A percentile compares a stretch with the other conserved stretches of the same genome.
These are phyloP conservation scores for Candida stauntonica DNA, from an alignment of 805 yeast genomes.

Conservation along the genomic window DNA sequence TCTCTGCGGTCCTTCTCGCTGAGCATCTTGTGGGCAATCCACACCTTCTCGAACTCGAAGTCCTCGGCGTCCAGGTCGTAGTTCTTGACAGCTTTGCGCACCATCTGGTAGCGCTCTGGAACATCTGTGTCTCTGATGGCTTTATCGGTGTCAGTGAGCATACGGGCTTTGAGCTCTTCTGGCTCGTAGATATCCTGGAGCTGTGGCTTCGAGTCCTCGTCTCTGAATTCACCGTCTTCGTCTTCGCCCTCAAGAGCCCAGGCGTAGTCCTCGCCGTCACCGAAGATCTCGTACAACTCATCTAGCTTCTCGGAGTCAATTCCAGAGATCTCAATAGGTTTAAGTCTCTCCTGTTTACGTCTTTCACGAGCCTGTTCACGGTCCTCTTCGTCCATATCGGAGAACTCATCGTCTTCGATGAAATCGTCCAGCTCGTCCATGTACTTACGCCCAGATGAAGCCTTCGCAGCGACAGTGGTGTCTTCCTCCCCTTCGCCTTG, in stretches of 20 bases:
- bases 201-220: slow-evolving; percentile 42
- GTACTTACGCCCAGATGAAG: slow-evolving; percentile 31
- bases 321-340: slow-evolving; percentile 54
- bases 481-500: slow-evolving; percentile 12
- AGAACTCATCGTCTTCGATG: slow-evolving; percentile 95
- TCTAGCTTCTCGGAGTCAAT: slow-evolving; percentile 87
- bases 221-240: slow-evolving; percentile 39
- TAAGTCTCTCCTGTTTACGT: slow-evolving; percentile 42
- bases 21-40: slow-evolving; percentile 66
- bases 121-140: slow-evolving; percentile 78
- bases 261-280: slow-evolving; percentile 94
- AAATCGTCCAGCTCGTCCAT: slow-evolving; percentile 92
- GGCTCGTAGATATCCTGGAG: slow-evolving; percentile 92
- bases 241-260: slow-evolving; percentile 96
- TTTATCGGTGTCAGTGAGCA: slow-evolving; percentile 92
- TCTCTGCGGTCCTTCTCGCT: slow-evolving; percentile 25
- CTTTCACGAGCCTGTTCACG: slow-evolving; percentile 44
- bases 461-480: slow-evolving; percentile 16
- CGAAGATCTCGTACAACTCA: slow-evolving; percentile 91
- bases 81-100: slow-evolving; percentile 59
- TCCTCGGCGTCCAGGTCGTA: slow-evolving; percentile 69
- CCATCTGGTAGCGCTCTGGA: slow-evolving; percentile 87
- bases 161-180: slow-evolving; percentile 82
- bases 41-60: slow-evolving; percentile 64
- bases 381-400: slow-evolving; percentile 75